These are phyloP conservation scores for Thelonectria rubi DNA, from an alignment of 2,329 filamentous ascomycete genomes.

Conservation along the genomic window DNA sequence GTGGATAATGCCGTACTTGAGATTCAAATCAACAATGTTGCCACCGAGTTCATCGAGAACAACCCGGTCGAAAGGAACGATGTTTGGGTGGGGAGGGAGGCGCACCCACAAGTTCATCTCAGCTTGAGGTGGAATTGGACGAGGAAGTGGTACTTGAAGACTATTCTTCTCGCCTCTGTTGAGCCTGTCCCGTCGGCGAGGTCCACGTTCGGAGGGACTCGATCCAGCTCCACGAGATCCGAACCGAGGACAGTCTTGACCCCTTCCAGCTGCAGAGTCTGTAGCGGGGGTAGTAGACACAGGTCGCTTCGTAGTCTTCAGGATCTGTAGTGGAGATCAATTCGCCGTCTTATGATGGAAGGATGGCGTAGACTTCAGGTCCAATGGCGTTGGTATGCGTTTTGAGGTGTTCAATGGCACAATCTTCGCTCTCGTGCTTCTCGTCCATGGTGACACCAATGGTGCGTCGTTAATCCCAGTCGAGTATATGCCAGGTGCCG, in stretches of 20 bases:
- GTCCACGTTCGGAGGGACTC: background rate
- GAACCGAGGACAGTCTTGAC: background rate
- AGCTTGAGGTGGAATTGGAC: background rate
- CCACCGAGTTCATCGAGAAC: constrained; percentile 45
- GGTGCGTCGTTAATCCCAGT: constrained; percentile 1
- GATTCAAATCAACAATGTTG: constrained; percentile 50
- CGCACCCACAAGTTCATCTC: no score
- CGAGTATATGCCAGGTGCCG: background rate
- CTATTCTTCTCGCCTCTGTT: background rate
- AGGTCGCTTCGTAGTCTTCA: constrained; percentile 24
- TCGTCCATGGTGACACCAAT: constrained; percentile 1
- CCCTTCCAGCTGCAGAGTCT: background rate
- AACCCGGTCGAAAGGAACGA: constrained; percentile 46
- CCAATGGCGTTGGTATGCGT: background rate
- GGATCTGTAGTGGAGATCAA: constrained; percentile 28
- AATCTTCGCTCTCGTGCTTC: background rate
- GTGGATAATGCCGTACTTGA: constrained; percentile 49
- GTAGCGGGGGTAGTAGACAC: background rate
- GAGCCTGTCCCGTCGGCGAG: background rate
- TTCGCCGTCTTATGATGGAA: background rate
- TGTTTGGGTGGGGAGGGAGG: background rate
- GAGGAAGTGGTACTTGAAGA: background rate
- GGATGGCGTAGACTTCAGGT: background rate
- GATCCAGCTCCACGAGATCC: background rate
- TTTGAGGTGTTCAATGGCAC: background rate